Evolutionary conservation across 306 rosid genomes (phyloP), one percentile per base, ranked within the genome.

Genomic region (Abrus pulchellus): DNA sequence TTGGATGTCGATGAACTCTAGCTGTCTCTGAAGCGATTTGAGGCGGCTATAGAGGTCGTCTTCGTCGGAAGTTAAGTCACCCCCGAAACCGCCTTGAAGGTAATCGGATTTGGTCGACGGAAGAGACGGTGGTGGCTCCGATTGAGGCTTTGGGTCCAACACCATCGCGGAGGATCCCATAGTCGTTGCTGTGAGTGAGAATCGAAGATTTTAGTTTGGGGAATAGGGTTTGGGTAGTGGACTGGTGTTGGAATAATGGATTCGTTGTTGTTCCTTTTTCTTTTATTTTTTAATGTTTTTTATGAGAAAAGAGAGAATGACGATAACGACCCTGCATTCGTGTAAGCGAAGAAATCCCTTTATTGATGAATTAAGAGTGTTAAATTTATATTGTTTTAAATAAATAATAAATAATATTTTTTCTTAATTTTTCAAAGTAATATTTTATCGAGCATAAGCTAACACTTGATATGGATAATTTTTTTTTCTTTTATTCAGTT

Each of bases 1-100:
- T 78, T 96, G 97, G 36, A 96, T 96, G 78, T 96, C 98, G 50
- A 93, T 87, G 85, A 96, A 96, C 79, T 96, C 99, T 0, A 92
- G 72, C 81, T 96, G 99, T 10, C 99, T 87, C 55, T 92, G 94
- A 3, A 93, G 90, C 2, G 92, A 81, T 54, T 96, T 96, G 1
- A 89, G 87, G 36, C 89, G 93, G 80, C 93, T 89, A 86, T 96
- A 96, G 70, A 93, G 97, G 69, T 96, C 99, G 50, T 91, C 98
- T 6, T 90, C 97, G 60, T 90, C 97, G 84, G 89, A 29, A 54
- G 83, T 38, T 33, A 81, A 47, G 5, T 85, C 96, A 1, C 27
- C 52, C 30, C 67, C 64, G 43, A 44, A 59, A 1, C 41, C 28
- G 4, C 67, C 64, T 14, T 63, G 55, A 2, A 72, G 92, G 81